Conservation (phyloP, 768 basidiomycete genomes). For the Macrolepiota albuminosa region DNA sequence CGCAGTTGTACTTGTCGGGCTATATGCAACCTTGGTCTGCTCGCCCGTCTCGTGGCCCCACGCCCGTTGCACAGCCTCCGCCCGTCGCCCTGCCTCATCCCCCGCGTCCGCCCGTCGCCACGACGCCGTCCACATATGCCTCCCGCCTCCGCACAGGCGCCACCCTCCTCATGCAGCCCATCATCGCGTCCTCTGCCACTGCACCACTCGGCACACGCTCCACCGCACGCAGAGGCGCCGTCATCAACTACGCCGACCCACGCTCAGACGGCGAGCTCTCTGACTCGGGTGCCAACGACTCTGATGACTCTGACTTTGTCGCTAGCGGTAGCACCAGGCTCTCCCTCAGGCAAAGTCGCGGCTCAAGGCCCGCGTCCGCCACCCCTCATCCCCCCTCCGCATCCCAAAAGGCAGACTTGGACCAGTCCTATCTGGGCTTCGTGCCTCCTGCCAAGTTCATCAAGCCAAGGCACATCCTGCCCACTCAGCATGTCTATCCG, state of each 20-base stretch:
- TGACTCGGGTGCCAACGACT: slow-evolving; percentile 77
- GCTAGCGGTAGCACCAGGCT: slow-evolving; percentile 60
- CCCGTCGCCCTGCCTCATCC: slow-evolving; percentile 40
- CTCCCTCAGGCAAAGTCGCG: slow-evolving; percentile 44
- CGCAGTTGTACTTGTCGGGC: slow-evolving; percentile 31
- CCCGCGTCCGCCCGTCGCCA: slow-evolving; percentile 53
- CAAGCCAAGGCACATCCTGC: slow-evolving; percentile 47
- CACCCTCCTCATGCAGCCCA: slow-evolving; percentile 88
- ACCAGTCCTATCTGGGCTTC: slow-evolving; percentile 88
- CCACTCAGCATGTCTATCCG: slow-evolving; percentile 70
- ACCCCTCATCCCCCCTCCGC: slow-evolving; percentile 32
- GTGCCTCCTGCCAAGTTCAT: slow-evolving; percentile 81
- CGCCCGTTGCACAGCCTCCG: slow-evolving; percentile 26
- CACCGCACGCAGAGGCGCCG: slow-evolving; percentile 56
- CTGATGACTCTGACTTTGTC: slow-evolving; percentile 79
- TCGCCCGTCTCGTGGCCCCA: slow-evolving; percentile 22
- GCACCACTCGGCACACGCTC: slow-evolving; percentile 31
- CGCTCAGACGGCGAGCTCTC: slow-evolving; percentile 79
- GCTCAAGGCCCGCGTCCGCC: slow-evolving; percentile 35
- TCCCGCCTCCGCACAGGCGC: slow-evolving; percentile 89
- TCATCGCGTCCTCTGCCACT: slow-evolving; percentile 33
- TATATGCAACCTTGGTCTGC: slow-evolving; percentile 63
- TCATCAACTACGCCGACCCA: slow-evolving; percentile 84
- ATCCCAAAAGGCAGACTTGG: slow-evolving; percentile 55
- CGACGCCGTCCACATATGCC: slow-evolving; percentile 71